Conservation (phyloP, 305 asterid species). For the Fraxinus baroniana region DNA sequence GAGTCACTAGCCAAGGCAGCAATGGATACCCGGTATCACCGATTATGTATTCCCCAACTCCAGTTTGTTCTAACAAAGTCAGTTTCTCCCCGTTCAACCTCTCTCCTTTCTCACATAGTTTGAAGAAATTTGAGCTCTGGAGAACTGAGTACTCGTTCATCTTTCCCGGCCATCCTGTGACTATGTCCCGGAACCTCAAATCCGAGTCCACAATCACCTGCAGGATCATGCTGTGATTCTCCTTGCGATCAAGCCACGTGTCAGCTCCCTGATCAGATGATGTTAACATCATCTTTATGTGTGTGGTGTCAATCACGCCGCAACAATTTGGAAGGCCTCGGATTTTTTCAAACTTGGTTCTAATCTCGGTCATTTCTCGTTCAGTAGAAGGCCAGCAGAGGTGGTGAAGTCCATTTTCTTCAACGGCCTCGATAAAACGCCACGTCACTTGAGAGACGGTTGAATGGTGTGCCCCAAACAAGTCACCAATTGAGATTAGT, state of each 20-base stretch:
- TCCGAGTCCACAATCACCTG: conserved; percentile 75
- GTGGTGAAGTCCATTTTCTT: conserved; percentile 61
- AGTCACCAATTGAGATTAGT: conserved; percentile 70
- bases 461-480: conserved; percentile 76
- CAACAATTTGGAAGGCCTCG: conserved; percentile 86
- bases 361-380: conserved; percentile 39
- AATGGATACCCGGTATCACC: conserved; percentile 70
- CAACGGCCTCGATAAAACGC: conserved; percentile 92
- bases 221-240: conserved; percentile 78
- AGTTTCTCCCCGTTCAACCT: conserved; percentile 42
- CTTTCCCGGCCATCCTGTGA: conserved; percentile 79
- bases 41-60: conserved; percentile 56
- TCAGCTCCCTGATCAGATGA: conserved; percentile 65
- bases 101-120: conserved; percentile 58
- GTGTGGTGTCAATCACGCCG: conserved; percentile 76
- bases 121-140: conserved; percentile 50
- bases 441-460: conserved; percentile 88
- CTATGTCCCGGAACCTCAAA: conserved; percentile 61
- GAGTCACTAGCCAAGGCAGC: conserved; percentile 84
- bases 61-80: conserved; percentile 33
- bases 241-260: conserved; percentile 61
- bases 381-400: conserved; percentile 70
- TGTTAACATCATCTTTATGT: conserved; percentile 67
- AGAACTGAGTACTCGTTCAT: conserved; percentile 58
- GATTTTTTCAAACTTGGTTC: conserved; percentile 54